Evolutionary conservation across 2,329 filamentous ascomycete species (phyloP), one percentile per base, ranked within the genome.

Genomic region (Aspergillus quadricinctus): DNA sequence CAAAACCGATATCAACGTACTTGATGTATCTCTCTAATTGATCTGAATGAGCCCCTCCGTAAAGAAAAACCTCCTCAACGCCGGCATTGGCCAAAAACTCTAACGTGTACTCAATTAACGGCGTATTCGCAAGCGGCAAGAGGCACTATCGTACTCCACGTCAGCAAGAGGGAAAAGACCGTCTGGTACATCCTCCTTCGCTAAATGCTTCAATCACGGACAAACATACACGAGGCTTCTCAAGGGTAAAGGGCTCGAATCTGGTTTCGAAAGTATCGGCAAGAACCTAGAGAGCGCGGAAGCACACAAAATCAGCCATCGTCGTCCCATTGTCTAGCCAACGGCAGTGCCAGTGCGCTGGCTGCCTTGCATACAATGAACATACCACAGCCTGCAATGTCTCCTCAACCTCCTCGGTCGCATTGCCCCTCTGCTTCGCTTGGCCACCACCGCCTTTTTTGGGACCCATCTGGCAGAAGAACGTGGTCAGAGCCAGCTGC

Each of bases 21-120:
- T 86, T 83, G 65, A 99, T 87, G 72, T 97, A 96, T 62, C 85
- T 83, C 76, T 97, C 92, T 54, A 99, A 84, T 71, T 92, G 85
- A 57, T 94, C 88, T 29, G 88, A 89, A 72, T 97, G 92, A 28
- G 90, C 87, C 58, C 91, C 90, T 66, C 89, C 93, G 77, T 97
- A 97, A 57, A 99, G 83, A 72, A 89, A 96, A 53, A 97, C 89
- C 63, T 97, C 90, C 65, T 94, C 87, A n/a, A 97, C 92, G 56
- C 92, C 92, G 57, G 94, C 92, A 82, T 93, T 93, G 62, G 92
- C 92, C 0, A 99, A 86, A 68, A 96, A 97, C 70, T 97, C 92
- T 67, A 97, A 86, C 3, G 93, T 97, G 73, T 99, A 97, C 75
- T 99, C 94, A 76, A 99, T 96, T 61, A 99, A 81, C 37, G 94